Base-by-base conservation (phyloP, 2,329 filamentous ascomycete genomes). In the Fusarium poae region DNA sequence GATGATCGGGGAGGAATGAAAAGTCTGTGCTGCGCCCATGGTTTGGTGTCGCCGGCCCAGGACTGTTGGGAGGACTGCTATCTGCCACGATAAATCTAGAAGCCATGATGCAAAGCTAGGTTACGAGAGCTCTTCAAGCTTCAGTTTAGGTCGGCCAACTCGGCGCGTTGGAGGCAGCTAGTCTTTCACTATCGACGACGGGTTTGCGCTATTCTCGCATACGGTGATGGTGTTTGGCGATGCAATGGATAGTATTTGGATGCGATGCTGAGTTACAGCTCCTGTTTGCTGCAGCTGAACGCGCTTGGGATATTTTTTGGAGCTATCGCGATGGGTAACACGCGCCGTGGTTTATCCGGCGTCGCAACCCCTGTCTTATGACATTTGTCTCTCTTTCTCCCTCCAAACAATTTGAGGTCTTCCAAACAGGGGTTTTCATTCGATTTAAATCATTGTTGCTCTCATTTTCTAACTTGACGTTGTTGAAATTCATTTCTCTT, bases 31-130 rank as follows among this genome's bases (percentile, higher is more conserved):
- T 69, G 55, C 72, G 74, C 32, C 76, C 76, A 57, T 73, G 77
- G 59, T 80, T 79, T 5, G 85, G 85, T 3, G 85, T 88, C 21
- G 84, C 82, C 2, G 85, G 85, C 54, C 79, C 79, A 30, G 81
- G 81, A 65, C 77, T 82, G 42, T 75, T 70, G 58, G 79, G 79
- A 46, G 79, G 82, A 72, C 79, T 82, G 42, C 81, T 79, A 71
- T 82, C 80, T 25, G 25, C 25, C 62, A 83, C 80, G 57, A 79
- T 72, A 75, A 83, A 83, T 65, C 78, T 76, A 67, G 77, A 72
- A 23, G 81, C 78, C 81, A 83, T 83, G 70, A 64, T 75, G 72
- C 23, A 45, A 45, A 49, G 61, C 57, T 62, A 61, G 46, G 54
- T 62, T 58, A 34, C 42, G 54, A 67, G 57, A 68, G 70, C 70